Base-by-base conservation (phyloP, 139 green algal genomes). In the Volvox reticuliferus region DNA sequence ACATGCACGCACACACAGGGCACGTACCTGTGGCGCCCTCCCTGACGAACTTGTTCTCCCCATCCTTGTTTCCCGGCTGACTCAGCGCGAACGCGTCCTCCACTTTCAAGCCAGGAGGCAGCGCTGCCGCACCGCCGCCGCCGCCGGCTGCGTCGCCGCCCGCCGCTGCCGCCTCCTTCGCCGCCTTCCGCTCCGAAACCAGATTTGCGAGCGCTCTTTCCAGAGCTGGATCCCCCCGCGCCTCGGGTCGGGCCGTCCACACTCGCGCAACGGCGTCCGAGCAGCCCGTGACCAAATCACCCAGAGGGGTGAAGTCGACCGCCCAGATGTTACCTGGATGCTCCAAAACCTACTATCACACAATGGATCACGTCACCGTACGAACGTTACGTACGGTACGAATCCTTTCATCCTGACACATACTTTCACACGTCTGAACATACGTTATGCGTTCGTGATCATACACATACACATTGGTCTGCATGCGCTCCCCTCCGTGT, bases 251-350 rank as follows among this genome's bases (percentile, higher is more conserved):
- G 0, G 24, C 65, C 17, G 93, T 97, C 95, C 95, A 99, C 17
- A 99, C 44, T 20, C 98, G 91, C 0, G 95, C 95, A 79, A 97
- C 93, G 21, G 94, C 93, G 93, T 99, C 98, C 1, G 94, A 91
- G 93, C 98, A 99, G 55, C 90, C 98, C 13, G 94, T 99, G 32
- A 98, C 92, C 17, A 99, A 92, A 79, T 95, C 93, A 16, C 95
- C 94, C 62, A 93, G 80, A 3, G 44, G 35, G 0, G 50, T 89
- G 93, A 98, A 99, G 3, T 88, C 93, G 20, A 98, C 94, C 26
- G 89, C 96, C 98, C 98, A 99, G n/a, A 99, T 92, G 91, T 97
- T 99, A 16, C 95, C 96, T 18, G 97, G 95, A 90, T 99, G 97
- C 90, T 98, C 93, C 2, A 99, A 82, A 21, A 92, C 89, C 93